Percentiles rank a stretch among this genome's conserved stretches.
These are phyloP conservation scores for Hypericum androsaemum DNA, from an alignment of 345 rosid genomes.

Conservation along the genomic window DNA sequence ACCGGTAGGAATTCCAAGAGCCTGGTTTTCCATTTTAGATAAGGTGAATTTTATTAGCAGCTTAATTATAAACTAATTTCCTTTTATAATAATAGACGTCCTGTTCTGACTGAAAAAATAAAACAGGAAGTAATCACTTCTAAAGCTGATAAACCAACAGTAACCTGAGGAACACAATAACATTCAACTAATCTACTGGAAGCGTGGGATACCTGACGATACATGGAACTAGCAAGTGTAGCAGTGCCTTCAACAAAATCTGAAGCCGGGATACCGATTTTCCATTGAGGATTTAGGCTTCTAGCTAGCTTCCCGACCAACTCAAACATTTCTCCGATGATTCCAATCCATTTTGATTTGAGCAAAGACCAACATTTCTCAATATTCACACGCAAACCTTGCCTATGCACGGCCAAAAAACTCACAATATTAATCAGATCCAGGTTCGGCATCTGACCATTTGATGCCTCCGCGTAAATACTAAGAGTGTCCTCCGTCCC, in stretches of 20 bases:
- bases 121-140: no score
- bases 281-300: constrained; percentile 14
- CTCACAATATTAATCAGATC: constrained; percentile 85
- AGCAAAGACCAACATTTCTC: constrained; percentile 57
- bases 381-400: constrained; percentile 67
- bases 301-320: constrained; percentile 47
- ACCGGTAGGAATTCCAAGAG: constrained; percentile 88
- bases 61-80: no score
- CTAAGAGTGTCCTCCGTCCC: constrained; percentile 53
- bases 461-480: constrained; percentile 88
- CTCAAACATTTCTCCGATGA: constrained; percentile 54
- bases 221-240: neutral
- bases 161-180: no score
- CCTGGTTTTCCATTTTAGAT: constrained; percentile 28
- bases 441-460: constrained; percentile 97
- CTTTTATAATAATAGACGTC: no score
- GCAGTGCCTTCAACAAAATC: neutral
- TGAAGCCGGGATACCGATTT: neutral
- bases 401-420: constrained; percentile 80
- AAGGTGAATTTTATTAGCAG: no score
- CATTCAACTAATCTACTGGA: constrained; percentile 4
- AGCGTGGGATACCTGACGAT: constrained; percentile 4
- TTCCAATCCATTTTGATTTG: constrained; percentile 42
- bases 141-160: no score
- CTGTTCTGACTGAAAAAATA: no score